Evolutionary conservation across 192 early-diverging fungal species (phyloP), one percentile per base, ranked within the genome.

Genomic region (Entomortierella beljakovae): DNA sequence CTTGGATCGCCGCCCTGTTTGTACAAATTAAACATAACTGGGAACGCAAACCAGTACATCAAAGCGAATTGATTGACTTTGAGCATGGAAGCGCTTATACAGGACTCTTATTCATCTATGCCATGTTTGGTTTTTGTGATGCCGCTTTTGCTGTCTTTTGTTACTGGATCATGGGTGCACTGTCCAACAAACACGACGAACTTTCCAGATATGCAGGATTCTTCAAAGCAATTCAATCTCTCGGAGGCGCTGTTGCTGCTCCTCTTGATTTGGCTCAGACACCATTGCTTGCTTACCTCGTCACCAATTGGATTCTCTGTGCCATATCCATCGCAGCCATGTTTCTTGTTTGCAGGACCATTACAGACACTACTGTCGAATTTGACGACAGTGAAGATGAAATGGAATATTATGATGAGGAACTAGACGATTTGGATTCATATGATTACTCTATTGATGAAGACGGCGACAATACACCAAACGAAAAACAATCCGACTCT

Each of bases 121-220:
- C 61, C 56, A 79, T 79, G 75, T 79, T 79, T 65, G 75, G 75
- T 29, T 79, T 79, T 33, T 79, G 75, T 34, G 75, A 79, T 26
- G 75, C 75, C 8, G 75, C 75, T 43, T 79, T 79, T 65, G 75
- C 75, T 20, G 75, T 81, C 26, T 77, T 75, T 54, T 77, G 82
- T 49, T 95, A 97, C 89, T 97, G 94, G 94, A 80, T 97, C 40
- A 90, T 97, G 73, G 95, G 94, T n/a, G 87, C 94, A 28, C 83
- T 95, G 57, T 90, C 93, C 28, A 95, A 95, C 81, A 91, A 97
- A 73, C 84, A 86, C 64, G 87, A 89, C 62, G 82, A 85, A 64
- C 83, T 90, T 57, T 86, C 93, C 16, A 88, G 91, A 48, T 94
- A 91, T 70, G 87, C 89, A 58, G 95, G 75, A 8, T 95, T 92